Conservation (phyloP, 2,329 filamentous ascomycete genomes). For the Phialophora verrucosa region DNA sequence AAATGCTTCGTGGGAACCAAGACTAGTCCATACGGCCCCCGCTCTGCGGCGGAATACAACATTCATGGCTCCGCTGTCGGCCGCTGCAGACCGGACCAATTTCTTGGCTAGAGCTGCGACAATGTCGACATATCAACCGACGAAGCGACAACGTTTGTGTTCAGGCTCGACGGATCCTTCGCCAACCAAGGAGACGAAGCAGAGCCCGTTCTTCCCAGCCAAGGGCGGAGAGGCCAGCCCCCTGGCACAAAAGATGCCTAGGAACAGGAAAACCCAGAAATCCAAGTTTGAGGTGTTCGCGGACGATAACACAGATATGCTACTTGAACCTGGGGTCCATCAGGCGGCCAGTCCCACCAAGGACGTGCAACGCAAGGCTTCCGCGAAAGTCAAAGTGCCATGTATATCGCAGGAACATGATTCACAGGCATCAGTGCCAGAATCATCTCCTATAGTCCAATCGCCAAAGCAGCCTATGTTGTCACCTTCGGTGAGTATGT, state of each 20-base stretch:
- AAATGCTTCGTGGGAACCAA: slow-evolving; percentile 61
- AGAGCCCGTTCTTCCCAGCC: slow-evolving; percentile 57
- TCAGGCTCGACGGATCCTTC: slow-evolving; percentile 51
- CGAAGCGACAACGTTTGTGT: slow-evolving; percentile 59
- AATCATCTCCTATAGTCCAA: slow-evolving; percentile 34
- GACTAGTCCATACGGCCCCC: slow-evolving; percentile 52
- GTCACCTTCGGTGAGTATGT: neutral
- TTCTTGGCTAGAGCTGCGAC: slow-evolving; percentile 49
- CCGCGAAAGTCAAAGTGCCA: neutral
- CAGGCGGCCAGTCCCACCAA: slow-evolving; percentile 34
- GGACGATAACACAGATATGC: slow-evolving; percentile 59
- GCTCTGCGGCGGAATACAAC: slow-evolving; percentile 46
- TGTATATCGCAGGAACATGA: slow-evolving; percentile 25
- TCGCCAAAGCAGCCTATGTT: slow-evolving; percentile 1
- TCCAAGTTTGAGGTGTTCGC: slow-evolving; percentile 58
- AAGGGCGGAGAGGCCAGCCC: slow-evolving; percentile 47
- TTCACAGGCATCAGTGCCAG: slow-evolving; percentile 27
- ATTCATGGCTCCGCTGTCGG: slow-evolving; percentile 48
- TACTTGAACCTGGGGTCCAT: slow-evolving; percentile 49
- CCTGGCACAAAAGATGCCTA: slow-evolving; percentile 45
- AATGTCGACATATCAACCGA: slow-evolving; percentile 53
- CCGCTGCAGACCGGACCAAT: slow-evolving; percentile 49
- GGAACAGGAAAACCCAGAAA: slow-evolving; percentile 51
- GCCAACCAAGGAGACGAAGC: slow-evolving; percentile 44
- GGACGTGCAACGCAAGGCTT: neutral